These are phyloP conservation scores for Extremus antarcticus DNA, from an alignment of 495 filamentous ascomycete species.

Conservation along the genomic window DNA sequence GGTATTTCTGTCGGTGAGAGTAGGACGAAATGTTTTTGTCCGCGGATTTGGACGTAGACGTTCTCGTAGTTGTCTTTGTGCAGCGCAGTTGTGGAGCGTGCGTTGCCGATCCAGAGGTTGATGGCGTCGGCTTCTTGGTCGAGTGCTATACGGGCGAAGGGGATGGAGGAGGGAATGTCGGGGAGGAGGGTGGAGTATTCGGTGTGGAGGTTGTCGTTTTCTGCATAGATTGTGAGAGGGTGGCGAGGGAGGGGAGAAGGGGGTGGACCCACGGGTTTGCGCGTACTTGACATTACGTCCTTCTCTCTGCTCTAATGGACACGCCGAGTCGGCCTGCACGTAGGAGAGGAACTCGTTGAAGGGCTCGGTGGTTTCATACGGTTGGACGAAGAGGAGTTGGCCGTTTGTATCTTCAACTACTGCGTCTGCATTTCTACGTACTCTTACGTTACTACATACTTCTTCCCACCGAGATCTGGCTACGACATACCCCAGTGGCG, in stretches of 20 bases:
- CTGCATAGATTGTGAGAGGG: slow-evolving; percentile 20
- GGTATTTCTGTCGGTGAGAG: slow-evolving; percentile 53
- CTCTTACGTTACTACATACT: neutral
- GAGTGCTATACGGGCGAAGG: slow-evolving; percentile 58
- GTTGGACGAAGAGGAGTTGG: slow-evolving; percentile 40
- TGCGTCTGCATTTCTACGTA: slow-evolving; percentile 49
- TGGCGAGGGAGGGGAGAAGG: neutral
- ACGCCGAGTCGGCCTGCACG: slow-evolving; percentile 12
- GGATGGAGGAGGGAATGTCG: slow-evolving; percentile 45
- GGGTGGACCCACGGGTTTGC: slow-evolving; percentile 35
- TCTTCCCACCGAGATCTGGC: neutral
- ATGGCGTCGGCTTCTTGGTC: slow-evolving; percentile 52
- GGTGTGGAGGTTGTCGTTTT: slow-evolving; percentile 65
- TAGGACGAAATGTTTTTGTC: slow-evolving; percentile 58
- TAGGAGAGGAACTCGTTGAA: slow-evolving; percentile 30
- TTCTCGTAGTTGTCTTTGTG: slow-evolving; percentile 78
- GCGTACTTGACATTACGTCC: slow-evolving; percentile 32
- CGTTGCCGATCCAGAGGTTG: slow-evolving; percentile 68
- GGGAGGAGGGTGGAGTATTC: slow-evolving; percentile 52
- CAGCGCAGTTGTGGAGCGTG: slow-evolving; percentile 49
- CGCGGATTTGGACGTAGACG: slow-evolving; percentile 61
- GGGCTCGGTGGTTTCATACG: slow-evolving; percentile 28
- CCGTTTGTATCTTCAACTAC: slow-evolving; percentile 34
- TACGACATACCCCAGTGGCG: slow-evolving; percentile 48
- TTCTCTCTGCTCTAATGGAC: neutral